These are phyloP conservation scores for Rhytidiadelphus loreus DNA, from an alignment of 225 moss, liverwort and hornwort genomes.

Conservation along the genomic window DNA sequence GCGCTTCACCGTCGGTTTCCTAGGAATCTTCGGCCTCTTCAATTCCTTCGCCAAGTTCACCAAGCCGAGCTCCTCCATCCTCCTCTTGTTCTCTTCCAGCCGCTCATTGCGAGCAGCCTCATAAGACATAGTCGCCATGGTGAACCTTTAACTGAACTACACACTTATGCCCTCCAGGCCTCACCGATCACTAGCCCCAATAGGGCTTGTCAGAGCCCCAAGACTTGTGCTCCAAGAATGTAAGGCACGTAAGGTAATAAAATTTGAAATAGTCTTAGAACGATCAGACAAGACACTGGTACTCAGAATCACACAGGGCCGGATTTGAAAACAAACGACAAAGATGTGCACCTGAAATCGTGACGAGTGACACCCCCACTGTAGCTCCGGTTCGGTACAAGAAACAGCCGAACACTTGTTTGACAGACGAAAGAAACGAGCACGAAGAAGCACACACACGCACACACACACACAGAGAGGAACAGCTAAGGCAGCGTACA, in stretches of 20 bases:
- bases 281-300: background rate
- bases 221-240: background rate
- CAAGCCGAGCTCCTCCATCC: slow-evolving; percentile 53
- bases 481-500: background rate
- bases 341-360: background rate
- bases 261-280: background rate
- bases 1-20: slow-evolving; percentile 1
- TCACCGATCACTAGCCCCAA: background rate
- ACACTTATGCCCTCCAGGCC: background rate
- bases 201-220: background rate
- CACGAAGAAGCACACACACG: background rate
- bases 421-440: background rate
- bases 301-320: background rate
- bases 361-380: background rate
- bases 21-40: background rate
- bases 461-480: background rate
- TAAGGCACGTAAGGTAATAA: no score
- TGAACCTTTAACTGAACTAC: background rate
- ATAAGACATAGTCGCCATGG: slow-evolving; percentile 19
- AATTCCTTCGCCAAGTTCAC: slow-evolving; percentile 21
- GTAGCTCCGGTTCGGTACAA: background rate
- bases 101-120: slow-evolving; percentile 43
- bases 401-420: background rate
- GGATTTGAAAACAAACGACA: background rate
- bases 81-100: slow-evolving; percentile 33